Conservation (phyloP, 345 rosid species). For the Pistacia atlantica region DNA sequence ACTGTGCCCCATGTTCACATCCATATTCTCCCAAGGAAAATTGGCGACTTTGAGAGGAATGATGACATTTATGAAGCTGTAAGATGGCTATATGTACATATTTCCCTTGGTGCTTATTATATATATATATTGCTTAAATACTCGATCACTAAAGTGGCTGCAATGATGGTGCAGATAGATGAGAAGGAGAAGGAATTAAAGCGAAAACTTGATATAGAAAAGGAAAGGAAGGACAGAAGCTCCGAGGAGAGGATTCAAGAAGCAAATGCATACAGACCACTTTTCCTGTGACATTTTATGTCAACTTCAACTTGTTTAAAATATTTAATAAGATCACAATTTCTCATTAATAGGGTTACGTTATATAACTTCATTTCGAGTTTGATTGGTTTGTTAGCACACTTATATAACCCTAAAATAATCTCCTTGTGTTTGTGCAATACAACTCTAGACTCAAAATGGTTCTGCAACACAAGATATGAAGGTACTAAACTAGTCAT, state of each 20-base stretch:
- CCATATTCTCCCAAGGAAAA: constrained; percentile 82
- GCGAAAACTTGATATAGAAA: constrained; percentile 76
- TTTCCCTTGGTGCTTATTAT: no score
- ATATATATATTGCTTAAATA: no score
- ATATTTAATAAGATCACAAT: no score
- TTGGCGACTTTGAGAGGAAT: constrained; percentile 83
- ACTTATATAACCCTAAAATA: no score
- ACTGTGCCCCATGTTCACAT: constrained; percentile 91
- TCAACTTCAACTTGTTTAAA: no score
- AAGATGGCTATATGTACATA: constrained; percentile 24
- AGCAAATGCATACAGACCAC: constrained; percentile 63
- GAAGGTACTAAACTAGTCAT: no score
- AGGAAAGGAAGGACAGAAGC: constrained; percentile 75
- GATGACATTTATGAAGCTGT: constrained; percentile 91
- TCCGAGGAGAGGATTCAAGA: constrained; percentile 76
- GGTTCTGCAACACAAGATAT: no score
- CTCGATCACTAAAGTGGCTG: background rate
- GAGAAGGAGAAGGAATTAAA: constrained; percentile 71
- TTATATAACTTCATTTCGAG: no score
- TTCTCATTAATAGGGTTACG: no score
- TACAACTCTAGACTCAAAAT: no score
- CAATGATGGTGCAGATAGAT: constrained; percentile 50
- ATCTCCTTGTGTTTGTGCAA: no score
- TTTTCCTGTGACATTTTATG: constrained; percentile 24
- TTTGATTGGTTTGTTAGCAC: no score